Evolutionary conservation across 257 asterid genomes (phyloP), one percentile per base, ranked within the genome.

Genomic region (Thymus quinquecostatus): DNA sequence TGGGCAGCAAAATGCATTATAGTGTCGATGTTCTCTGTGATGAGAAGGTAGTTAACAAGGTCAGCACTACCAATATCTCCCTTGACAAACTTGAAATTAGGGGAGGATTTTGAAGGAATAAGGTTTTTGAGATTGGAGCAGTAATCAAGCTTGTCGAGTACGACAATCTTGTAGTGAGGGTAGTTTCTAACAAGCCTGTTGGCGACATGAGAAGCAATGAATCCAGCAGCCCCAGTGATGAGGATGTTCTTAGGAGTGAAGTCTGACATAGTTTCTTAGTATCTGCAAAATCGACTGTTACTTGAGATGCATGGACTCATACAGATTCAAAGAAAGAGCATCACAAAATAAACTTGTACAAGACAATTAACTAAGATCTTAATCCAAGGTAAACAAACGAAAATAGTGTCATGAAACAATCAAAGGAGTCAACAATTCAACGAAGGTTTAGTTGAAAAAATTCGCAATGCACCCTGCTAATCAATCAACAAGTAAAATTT

Each of bases 1-100:
- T 93, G 98, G 28, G 98, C 98, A n/a, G 98, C 98, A 80, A 93
- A 93, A 85, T 93, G 98, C 98, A 93, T 93, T 36, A 93, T 93
- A 8, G 98, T 93, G 86, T 93, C 98, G 13, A 93, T 93, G 78
- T 88, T 85, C 83, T 93, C 98, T 0, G 98, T 84, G 67, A 89
- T 86, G 70, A 93, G 98, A 68, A 93, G 94, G 83, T 93, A 91
- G 85, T 93, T 91, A 65, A 93, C 98, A 69, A 93, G 98, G 82
- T 93, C 98, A 13, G 94, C 98, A 72, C 98, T 93, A 60, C 76
- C 97, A 14, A 92, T 92, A 70, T 92, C 98, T 48, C 98, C 98
- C 85, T 90, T 88, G 36, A 92, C 97, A 75, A 92, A 93, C 82
- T 93, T 93, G 85, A 87, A 91, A 77, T 89, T 93, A 48, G 92